A percentile compares a stretch with the other conserved stretches of the same genome.
These are phyloP conservation scores for Lactifluus hygrophoroides DNA, from an alignment of 768 basidiomycete species.

Conservation along the genomic window DNA sequence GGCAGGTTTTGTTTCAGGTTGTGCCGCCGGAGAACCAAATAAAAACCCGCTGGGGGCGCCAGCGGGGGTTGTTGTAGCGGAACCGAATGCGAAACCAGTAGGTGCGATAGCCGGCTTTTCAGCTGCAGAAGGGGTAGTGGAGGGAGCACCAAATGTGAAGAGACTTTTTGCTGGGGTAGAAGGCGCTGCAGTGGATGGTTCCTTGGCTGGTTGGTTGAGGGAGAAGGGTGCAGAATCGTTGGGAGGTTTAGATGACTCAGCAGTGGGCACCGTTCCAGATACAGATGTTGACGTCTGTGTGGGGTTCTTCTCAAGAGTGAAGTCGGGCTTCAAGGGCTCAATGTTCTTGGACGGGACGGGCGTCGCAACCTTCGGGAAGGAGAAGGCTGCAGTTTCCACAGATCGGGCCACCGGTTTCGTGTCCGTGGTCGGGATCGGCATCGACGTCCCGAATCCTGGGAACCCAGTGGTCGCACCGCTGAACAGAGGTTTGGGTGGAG, in stretches of 20 bases:
- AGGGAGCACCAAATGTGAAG: conserved; percentile 18
- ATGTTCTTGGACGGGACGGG: neutral
- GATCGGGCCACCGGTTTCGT: neutral
- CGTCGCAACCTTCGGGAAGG: neutral
- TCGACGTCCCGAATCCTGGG: conserved; percentile 12
- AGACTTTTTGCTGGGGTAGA: conserved; percentile 6
- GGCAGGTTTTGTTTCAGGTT: conserved; percentile 4
- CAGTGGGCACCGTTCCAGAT: neutral
- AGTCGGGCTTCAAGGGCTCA: conserved; percentile 12
- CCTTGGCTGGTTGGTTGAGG: conserved; percentile 2
- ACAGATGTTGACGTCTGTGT: neutral
- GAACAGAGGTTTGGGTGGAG: conserved; percentile 4
- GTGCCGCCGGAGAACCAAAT: conserved; percentile 23
- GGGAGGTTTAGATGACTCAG: conserved; percentile 4
- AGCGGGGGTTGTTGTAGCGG: conserved; percentile 2
- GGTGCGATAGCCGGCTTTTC: conserved; percentile 11
- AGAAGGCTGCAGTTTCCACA: neutral
- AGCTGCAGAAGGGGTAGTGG: conserved; percentile 15
- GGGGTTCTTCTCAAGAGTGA: conserved; percentile 1
- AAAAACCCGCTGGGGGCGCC: conserved; percentile 4
- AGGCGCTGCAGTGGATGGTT: neutral
- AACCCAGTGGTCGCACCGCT: conserved; percentile 2
- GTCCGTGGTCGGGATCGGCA: neutral
- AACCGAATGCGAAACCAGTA: conserved; percentile 14
- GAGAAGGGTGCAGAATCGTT: neutral